These are phyloP conservation scores for Aspergillus nanangensis DNA, from an alignment of 495 filamentous ascomycete genomes.

Conservation along the genomic window DNA sequence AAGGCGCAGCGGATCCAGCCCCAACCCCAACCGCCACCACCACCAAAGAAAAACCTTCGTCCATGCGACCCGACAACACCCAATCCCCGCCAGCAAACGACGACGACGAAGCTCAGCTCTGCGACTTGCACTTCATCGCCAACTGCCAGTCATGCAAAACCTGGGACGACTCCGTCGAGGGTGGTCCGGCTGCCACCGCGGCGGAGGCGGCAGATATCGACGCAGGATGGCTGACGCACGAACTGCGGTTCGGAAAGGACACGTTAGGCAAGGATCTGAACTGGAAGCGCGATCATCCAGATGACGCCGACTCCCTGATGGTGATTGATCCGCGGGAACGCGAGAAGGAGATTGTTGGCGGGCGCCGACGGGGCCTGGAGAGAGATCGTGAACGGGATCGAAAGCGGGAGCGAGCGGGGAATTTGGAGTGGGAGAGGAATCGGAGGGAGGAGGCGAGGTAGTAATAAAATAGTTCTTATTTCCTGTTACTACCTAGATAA, in stretches of 20 bases:
- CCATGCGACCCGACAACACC: slow-evolving; percentile 1
- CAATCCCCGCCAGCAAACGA: slow-evolving; percentile 13
- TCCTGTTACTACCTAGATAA: not conserved
- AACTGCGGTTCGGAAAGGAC: slow-evolving; percentile 82
- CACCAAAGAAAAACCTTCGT: slow-evolving; percentile 9
- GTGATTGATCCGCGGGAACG: slow-evolving; percentile 94
- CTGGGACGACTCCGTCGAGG: slow-evolving; percentile 48
- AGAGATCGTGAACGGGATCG: slow-evolving; percentile 40
- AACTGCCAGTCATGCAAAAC: slow-evolving; percentile 85
- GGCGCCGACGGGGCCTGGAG: slow-evolving; percentile 25
- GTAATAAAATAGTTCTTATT: not conserved
- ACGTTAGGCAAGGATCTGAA: slow-evolving; percentile 85
- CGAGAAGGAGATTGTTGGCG: slow-evolving; percentile 56
- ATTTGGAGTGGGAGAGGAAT: slow-evolving; percentile 35
- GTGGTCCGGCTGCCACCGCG: slow-evolving; percentile 13
- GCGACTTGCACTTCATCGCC: slow-evolving; percentile 89
- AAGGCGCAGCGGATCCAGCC: slow-evolving; percentile 43
- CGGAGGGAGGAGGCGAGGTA: not conserved
- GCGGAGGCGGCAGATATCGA: slow-evolving; percentile 58
- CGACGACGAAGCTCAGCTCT: slow-evolving; percentile 68
- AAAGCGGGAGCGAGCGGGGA: slow-evolving; percentile 29
- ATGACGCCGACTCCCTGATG: slow-evolving; percentile 82
- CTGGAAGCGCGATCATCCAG: slow-evolving; percentile 83
- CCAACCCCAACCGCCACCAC: not conserved
- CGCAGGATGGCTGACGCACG: slow-evolving; percentile 62